Evolutionary conservation across 2,329 filamentous ascomycete species (phyloP).

Genomic region (Monilinia laxa): DNA sequence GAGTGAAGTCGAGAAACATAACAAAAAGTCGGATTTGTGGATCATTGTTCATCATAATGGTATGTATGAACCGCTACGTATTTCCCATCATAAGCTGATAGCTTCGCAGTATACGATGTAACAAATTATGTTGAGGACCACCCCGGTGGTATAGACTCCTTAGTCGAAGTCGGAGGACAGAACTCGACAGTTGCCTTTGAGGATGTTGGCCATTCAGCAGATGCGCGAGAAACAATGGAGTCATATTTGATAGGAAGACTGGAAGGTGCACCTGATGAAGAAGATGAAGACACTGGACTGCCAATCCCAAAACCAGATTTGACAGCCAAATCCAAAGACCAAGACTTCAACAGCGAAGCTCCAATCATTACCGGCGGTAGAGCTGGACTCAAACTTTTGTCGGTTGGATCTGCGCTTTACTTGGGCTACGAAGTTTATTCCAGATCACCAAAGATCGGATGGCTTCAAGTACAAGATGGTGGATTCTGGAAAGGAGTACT

Average conservation of each 20-base stretch:
- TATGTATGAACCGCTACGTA: conserved; percentile 30
- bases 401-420: conserved; percentile 18
- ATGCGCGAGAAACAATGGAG: conserved; percentile 28
- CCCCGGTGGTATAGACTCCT: conserved; percentile 73
- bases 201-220: conserved; percentile 75
- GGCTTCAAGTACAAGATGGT: conserved; percentile 39
- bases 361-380: conserved; percentile 21
- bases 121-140: conserved; percentile 59
- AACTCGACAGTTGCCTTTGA: conserved; percentile 80
- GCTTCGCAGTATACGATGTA: conserved; percentile 54
- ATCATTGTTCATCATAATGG: conserved; percentile 57
- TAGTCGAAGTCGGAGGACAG: conserved; percentile 74
- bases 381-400: conserved; percentile 13
- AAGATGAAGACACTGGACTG: conserved; percentile 23
- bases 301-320: conserved; percentile 25
- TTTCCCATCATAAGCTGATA: not conserved
- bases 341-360: conserved; percentile 21
- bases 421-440: conserved; percentile 22
- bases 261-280: conserved; percentile 24
- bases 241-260: conserved; percentile 24
- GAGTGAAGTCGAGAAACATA: conserved; percentile 52
- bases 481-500: conserved; percentile 30
- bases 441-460: conserved; percentile 21
- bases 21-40: conserved; percentile 51
- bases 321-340: conserved; percentile 17